Percentiles rank a stretch among this genome's conserved stretches.
These are phyloP conservation scores for Aspergillus pseudoterreus DNA, from an alignment of 2,329 filamentous ascomycete species.

Conservation along the genomic window DNA sequence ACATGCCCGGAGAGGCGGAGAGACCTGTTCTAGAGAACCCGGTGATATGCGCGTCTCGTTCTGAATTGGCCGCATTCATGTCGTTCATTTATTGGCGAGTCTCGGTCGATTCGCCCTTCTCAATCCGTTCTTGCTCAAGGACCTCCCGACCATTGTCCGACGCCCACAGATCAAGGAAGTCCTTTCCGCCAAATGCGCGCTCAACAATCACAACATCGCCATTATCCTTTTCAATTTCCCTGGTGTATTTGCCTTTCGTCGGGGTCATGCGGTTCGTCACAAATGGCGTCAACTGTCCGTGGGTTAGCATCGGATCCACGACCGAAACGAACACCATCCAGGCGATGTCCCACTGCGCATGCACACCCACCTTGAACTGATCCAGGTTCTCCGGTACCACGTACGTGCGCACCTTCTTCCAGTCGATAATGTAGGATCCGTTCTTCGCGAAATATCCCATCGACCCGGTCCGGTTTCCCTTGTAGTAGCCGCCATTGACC, in stretches of 20 bases:
- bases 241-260: slow-evolving; percentile 31
- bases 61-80: not conserved
- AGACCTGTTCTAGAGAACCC: not conserved
- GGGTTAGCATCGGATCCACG: not conserved
- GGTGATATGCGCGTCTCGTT: not conserved
- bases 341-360: slow-evolving; percentile 9
- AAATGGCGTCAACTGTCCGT: slow-evolving; percentile 43
- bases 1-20: not conserved
- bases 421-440: slow-evolving; percentile 70
- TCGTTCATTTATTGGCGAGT: slow-evolving; percentile 13
- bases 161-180: slow-evolving; percentile 39
- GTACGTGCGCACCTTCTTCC: slow-evolving; percentile 84
- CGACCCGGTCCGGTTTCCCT: slow-evolving; percentile 83
- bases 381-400: slow-evolving; percentile 68
- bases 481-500: slow-evolving; percentile 92
- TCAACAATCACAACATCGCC: slow-evolving; percentile 19
- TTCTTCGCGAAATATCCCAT: slow-evolving; percentile 74
- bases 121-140: slow-evolving; percentile 21
- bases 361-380: slow-evolving; percentile 62
- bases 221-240: slow-evolving; percentile 28
- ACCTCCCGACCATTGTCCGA: slow-evolving; percentile 34
- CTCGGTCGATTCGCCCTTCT: slow-evolving; percentile 9
- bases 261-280: slow-evolving; percentile 41
- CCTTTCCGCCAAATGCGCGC: slow-evolving; percentile 31
- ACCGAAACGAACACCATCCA: not conserved